These are phyloP conservation scores for Brassica balearica DNA, from an alignment of 441 rosid genomes.

Conservation along the genomic window DNA sequence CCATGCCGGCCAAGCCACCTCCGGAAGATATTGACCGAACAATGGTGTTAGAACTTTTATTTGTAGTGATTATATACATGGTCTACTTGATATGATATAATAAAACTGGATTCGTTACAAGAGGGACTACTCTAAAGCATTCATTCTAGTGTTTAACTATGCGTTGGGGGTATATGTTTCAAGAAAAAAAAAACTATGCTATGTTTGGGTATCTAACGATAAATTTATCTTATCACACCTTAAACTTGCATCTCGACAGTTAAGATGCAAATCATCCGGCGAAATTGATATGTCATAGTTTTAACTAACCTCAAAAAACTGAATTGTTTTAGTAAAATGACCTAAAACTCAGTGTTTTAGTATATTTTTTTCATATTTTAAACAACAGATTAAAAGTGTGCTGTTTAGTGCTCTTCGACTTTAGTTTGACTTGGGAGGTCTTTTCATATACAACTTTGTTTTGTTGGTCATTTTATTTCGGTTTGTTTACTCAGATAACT, in stretches of 20 bases:
- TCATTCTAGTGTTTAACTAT: background rate
- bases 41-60: constrained; percentile 24
- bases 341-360: background rate
- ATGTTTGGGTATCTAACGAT: background rate
- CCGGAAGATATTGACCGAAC: constrained; percentile 58
- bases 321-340: background rate
- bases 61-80: constrained; percentile 1
- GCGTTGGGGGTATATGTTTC: background rate
- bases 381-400: background rate
- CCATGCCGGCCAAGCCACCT: constrained; percentile 67
- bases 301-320: background rate
- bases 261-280: background rate
- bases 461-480: too few species aligned
- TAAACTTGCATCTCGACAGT: background rate
- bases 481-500: too few species aligned
- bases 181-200: background rate
- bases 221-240: background rate
- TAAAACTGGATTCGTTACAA: constrained; percentile 16
- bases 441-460: too few species aligned
- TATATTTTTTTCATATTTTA: too few species aligned
- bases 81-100: background rate
- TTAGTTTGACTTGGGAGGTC: background rate
- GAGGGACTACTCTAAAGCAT: background rate
- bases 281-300: background rate
- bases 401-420: background rate